Base-by-base conservation (phyloP, 176 grass and related monocot genomes). In the Triticum turgidum region DNA sequence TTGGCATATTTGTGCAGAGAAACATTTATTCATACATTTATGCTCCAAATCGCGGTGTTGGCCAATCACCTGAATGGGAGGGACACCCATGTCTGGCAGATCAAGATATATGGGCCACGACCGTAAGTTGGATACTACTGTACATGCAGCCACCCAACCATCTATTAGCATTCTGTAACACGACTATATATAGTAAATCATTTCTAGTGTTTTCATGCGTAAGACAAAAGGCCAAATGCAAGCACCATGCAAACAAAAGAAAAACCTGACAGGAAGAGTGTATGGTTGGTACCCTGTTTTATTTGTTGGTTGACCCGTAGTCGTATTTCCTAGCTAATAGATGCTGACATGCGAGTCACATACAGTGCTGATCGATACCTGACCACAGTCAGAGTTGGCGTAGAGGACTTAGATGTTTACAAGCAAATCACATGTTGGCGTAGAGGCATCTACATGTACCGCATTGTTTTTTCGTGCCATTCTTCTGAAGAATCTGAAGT, bases 41-140 rank as follows among this genome's bases (percentile, higher is more conserved):
- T 98, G 93, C 93, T 98, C 79, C 93, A 98, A 91, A 86, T 98
- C 85, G 92, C 79, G 38, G 66, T 98, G 76, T 81, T 96, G 14
- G 94, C 93, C 37, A 96, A 96, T 88, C 96, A 98, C 79, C 73
- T 96, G 41, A 96, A 98, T 8, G 96, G 96, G 78, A 86, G 96
- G 79, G 96, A 98, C 78, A 98, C 96, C 25, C 93, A 91, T 81
- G 45, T 98, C 78, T 90, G 91, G 17, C 93, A 95, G 73, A 91
- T 98, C 84, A 98, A 98, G 86, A 94, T 98, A 78, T 95, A 91
- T 65, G 91, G 96, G 21, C 91, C 96, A 81, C 85, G 90, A 24
- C 93, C 86, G 91, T 98, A 94, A 95, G 93, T 95, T 75, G 56
- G 24, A 80, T 65, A 33, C 33, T 33, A 33, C 33, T 33, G 33